phyloP scores from a whole-genome alignment of 1,284 basidiomycete genomes.

The Coniferiporia weirii region DNA sequence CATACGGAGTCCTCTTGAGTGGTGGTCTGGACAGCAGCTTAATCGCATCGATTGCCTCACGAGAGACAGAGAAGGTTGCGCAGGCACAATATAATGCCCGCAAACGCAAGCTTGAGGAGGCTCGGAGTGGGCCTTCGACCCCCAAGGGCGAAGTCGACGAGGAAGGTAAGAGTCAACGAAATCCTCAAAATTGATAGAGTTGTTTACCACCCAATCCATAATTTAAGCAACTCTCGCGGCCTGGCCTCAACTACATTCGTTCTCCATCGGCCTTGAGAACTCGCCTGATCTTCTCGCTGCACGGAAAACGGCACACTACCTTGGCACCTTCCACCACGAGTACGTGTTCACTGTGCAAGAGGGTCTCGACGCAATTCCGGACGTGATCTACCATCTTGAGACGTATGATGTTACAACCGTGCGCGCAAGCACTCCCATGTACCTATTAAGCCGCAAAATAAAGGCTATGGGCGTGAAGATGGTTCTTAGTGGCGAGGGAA shows the following conservation, averaged over 20 bases:
- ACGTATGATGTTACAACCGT: conserved; percentile 99
- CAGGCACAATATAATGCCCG: conserved; percentile 71
- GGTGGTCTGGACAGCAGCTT: conserved; percentile 96
- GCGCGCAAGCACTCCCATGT: conserved; percentile 97
- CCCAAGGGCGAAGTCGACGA: conserved; percentile 45
- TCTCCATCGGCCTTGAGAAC: conserved; percentile 93
- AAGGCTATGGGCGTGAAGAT: conserved; percentile 99
- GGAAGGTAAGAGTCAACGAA: conserved; percentile 39
- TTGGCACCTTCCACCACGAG: conserved; percentile 97
- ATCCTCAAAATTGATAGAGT: neutral
- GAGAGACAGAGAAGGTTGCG: conserved; percentile 93
- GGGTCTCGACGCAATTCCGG: conserved; percentile 94
- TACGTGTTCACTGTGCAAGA: conserved; percentile 99
- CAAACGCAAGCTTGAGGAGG: conserved; percentile 52
- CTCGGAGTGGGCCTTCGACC: conserved; percentile 51
- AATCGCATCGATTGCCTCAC: conserved; percentile 94
- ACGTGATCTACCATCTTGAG: conserved; percentile 98
- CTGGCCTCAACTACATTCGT: conserved; percentile 98
- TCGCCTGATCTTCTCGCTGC: conserved; percentile 96
- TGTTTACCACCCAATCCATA: conserved; percentile 20
- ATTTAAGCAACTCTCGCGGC: conserved; percentile 63
- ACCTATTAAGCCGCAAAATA: conserved; percentile 95
- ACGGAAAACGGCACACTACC: conserved; percentile 87
- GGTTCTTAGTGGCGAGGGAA: conserved; percentile 97
- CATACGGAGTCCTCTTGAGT: conserved; percentile 94